Conservation (phyloP, 176 grass and related monocot species). For the Coix lacrymajobi region DNA sequence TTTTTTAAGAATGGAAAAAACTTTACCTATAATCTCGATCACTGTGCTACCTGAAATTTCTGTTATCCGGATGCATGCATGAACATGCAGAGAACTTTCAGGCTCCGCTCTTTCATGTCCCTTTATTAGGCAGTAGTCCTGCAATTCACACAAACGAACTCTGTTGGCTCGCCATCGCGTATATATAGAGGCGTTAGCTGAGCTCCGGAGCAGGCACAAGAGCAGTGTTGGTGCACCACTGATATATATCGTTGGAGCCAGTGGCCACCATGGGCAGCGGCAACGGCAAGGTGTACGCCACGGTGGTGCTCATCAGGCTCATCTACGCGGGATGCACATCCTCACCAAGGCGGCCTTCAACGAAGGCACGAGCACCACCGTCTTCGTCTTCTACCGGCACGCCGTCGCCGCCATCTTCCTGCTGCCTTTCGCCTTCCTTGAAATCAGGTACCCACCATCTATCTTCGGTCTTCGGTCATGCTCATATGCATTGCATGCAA, state of each 20-base stretch:
- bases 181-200: slow-evolving; percentile 1
- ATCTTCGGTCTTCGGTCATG: background rate
- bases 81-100: slow-evolving; percentile 41
- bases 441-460: slow-evolving; percentile 36
- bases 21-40: background rate
- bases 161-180: background rate
- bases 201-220: background rate
- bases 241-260: background rate
- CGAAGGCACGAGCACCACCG: slow-evolving; percentile 53
- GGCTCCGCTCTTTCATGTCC: background rate
- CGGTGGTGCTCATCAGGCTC: slow-evolving; percentile 49
- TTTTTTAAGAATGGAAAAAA: background rate
- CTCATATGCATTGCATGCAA: background rate
- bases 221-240: background rate
- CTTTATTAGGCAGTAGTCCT: slow-evolving; percentile 16
- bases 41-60: slow-evolving; percentile 14
- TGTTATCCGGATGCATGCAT: slow-evolving; percentile 3
- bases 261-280: background rate
- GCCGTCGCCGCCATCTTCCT: slow-evolving; percentile 51
- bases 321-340: slow-evolving; percentile 63
- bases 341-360: slow-evolving; percentile 68
- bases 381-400: slow-evolving; percentile 68
- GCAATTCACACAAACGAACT: slow-evolving; percentile 18
- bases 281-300: slow-evolving; percentile 43
- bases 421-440: slow-evolving; percentile 46